Conservation (phyloP, 2,329 filamentous ascomycete genomes). For the Sporothrix mexicana region DNA sequence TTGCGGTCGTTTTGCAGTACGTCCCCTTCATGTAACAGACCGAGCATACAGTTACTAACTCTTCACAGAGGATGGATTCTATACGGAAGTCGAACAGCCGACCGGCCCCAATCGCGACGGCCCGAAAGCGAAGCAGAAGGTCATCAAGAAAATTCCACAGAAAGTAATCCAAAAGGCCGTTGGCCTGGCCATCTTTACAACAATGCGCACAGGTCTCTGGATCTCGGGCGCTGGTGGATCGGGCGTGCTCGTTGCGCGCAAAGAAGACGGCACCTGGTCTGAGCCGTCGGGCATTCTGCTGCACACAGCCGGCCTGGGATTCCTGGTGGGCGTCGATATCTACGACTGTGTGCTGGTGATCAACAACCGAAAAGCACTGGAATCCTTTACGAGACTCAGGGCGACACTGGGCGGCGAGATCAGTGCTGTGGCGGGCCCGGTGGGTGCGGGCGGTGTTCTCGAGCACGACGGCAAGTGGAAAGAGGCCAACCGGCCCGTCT, state of each 20-base stretch:
- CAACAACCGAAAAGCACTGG: conserved; percentile 75
- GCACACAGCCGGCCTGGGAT: conserved; percentile 78
- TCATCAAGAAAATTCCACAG: conserved; percentile 60
- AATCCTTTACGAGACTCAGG: conserved; percentile 76
- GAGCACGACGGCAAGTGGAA: conserved; percentile 55
- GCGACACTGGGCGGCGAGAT: conserved; percentile 80
- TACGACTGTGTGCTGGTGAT: conserved; percentile 90
- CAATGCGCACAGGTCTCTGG: conserved; percentile 64
- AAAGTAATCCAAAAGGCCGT: conserved; percentile 69
- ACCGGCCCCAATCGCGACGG: conserved; percentile 35
- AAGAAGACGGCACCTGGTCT: conserved; percentile 68
- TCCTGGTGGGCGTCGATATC: conserved; percentile 82
- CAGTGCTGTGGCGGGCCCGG: conserved; percentile 71
- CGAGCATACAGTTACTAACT: conserved; percentile 25
- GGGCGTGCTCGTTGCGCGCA: conserved; percentile 63
- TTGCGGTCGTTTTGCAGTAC: conserved; percentile 72
- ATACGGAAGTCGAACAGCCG: conserved; percentile 46
- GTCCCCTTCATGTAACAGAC: conserved; percentile 27
- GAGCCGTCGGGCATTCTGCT: conserved; percentile 83
- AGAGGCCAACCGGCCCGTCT: conserved; percentile 52
- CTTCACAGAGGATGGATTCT: conserved; percentile 59
- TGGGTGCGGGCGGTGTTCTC: conserved; percentile 74
- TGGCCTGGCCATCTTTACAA: conserved; percentile 74
- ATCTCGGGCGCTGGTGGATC: conserved; percentile 64
- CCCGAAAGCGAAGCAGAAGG: conserved; percentile 47